These are phyloP conservation scores for Glarea lozoyensis DNA, from an alignment of 495 filamentous ascomycete genomes.

Conservation along the genomic window DNA sequence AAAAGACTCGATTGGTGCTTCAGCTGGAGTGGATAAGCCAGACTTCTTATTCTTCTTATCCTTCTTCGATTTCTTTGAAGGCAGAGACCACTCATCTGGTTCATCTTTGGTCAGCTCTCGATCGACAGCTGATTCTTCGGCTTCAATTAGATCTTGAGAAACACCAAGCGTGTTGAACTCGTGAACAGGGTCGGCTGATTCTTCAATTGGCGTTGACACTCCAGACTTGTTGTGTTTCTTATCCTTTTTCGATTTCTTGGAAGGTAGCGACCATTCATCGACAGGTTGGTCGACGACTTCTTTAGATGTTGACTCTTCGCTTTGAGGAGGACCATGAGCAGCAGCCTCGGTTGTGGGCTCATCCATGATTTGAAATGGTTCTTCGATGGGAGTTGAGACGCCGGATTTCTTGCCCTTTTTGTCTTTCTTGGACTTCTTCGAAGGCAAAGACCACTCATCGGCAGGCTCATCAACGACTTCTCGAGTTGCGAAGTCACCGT, in stretches of 20 bases:
- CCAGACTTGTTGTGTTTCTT: constrained; percentile 15
- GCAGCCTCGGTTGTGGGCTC: no score
- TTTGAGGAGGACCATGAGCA: no score
- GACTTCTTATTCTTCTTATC: constrained; percentile 17
- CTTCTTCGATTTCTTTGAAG: constrained; percentile 18
- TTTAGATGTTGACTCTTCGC: not conserved
- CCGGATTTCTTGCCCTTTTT: constrained; percentile 18
- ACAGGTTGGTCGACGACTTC: constrained; percentile 1
- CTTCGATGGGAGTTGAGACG: not conserved
- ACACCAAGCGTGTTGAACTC: no score
- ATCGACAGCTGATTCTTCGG: not conserved
- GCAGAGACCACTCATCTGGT: constrained; percentile 2
- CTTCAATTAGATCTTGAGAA: no score
- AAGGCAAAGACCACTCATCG: constrained; percentile 7
- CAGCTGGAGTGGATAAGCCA: constrained; percentile 6
- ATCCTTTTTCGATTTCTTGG: constrained; percentile 18
- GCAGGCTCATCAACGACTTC: not conserved
- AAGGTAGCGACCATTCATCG: constrained; percentile 2
- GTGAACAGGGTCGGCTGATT: no score
- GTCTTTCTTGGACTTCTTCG: constrained; percentile 27
- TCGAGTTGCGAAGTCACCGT: not conserved
- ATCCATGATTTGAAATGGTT: no score
- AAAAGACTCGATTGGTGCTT: no score
- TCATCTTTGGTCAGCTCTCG: constrained; percentile 1
- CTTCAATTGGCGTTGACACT: constrained; percentile 6